A percentile compares a stretch with the other conserved stretches of the same genome.
These are phyloP conservation scores for Botrytis pseudocinerea DNA, from an alignment of 2,329 filamentous ascomycete genomes.

Conservation along the genomic window DNA sequence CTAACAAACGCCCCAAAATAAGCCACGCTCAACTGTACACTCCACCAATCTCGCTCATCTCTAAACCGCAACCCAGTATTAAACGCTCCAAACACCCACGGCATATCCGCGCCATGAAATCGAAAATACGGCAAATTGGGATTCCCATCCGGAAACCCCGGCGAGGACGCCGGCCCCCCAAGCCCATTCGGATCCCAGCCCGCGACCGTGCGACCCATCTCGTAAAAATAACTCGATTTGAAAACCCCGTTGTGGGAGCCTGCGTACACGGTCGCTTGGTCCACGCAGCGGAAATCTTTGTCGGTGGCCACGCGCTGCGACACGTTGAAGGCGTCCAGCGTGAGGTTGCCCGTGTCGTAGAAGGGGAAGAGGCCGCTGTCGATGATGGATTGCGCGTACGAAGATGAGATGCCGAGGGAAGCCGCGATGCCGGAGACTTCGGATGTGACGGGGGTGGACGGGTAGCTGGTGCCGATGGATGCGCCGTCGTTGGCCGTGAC, in stretches of 20 bases:
- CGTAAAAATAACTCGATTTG: conserved; percentile 51
- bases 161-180: conserved; percentile 46
- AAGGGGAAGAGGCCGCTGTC: conserved; percentile 51
- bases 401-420: conserved; percentile 49
- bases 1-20: conserved; percentile 53
- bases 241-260: conserved; percentile 46
- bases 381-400: conserved; percentile 46
- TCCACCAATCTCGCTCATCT: conserved; percentile 49
- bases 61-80: conserved; percentile 40
- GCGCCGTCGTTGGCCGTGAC: conserved; percentile 52
- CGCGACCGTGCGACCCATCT: conserved; percentile 50
- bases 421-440: conserved; percentile 47
- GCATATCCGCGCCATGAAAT: conserved; percentile 51
- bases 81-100: conserved; percentile 50
- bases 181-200: conserved; percentile 55
- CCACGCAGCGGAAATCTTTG: conserved; percentile 55
- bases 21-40: conserved; percentile 47
- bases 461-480: conserved; percentile 50
- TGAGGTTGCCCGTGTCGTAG: conserved; percentile 51
- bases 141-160: conserved; percentile 48
- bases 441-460: conserved; percentile 46
- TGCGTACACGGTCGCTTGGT: conserved; percentile 56
- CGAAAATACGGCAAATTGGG: conserved; percentile 54
- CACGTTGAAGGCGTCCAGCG: conserved; percentile 56
- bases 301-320: conserved; percentile 54